These are phyloP conservation scores for Ophiosphaerella narmari DNA, from an alignment of 2,329 filamentous ascomycete species.

Conservation along the genomic window DNA sequence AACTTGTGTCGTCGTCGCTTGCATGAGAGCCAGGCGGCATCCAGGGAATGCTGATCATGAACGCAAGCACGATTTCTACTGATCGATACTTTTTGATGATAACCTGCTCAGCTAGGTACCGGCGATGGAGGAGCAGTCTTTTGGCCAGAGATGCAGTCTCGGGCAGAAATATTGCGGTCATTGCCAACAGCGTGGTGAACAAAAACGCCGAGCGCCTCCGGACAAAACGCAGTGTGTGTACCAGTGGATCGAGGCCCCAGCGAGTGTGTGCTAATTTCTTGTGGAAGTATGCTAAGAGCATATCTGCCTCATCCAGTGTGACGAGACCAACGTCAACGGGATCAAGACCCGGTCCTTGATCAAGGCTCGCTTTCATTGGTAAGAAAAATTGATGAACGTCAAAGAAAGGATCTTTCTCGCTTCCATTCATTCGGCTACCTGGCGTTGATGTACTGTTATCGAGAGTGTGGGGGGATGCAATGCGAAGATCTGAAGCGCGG, in stretches of 20 bases:
- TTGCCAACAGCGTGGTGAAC: slow-evolving; percentile 72
- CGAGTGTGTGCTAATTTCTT: slow-evolving; percentile 72
- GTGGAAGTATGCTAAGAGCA: slow-evolving; percentile 70
- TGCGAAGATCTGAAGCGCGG: slow-evolving; percentile 70
- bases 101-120: slow-evolving; percentile 65
- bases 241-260: slow-evolving; percentile 71
- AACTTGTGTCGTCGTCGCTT: slow-evolving; percentile 74
- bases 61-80: slow-evolving; percentile 74
- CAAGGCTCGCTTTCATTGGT: slow-evolving; percentile 65
- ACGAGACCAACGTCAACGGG: slow-evolving; percentile 73
- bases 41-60: slow-evolving; percentile 78
- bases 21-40: slow-evolving; percentile 70
- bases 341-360: slow-evolving; percentile 67
- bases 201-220: slow-evolving; percentile 71
- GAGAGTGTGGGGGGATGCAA: slow-evolving; percentile 49
- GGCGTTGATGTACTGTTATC: slow-evolving; percentile 34
- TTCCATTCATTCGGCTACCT: slow-evolving; percentile 30
- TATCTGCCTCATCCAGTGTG: slow-evolving; percentile 66
- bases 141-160: slow-evolving; percentile 67
- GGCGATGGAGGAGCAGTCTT: slow-evolving; percentile 67
- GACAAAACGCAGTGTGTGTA: slow-evolving; percentile 70
- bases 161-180: slow-evolving; percentile 69
- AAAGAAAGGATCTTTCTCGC: slow-evolving; percentile 48
- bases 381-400: slow-evolving; percentile 70
- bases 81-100: slow-evolving; percentile 67